Percentiles rank a stretch among this genome's conserved stretches.
phyloP scores from a whole-genome alignment of 768 basidiomycete species.

The Lactarius quietus region DNA sequence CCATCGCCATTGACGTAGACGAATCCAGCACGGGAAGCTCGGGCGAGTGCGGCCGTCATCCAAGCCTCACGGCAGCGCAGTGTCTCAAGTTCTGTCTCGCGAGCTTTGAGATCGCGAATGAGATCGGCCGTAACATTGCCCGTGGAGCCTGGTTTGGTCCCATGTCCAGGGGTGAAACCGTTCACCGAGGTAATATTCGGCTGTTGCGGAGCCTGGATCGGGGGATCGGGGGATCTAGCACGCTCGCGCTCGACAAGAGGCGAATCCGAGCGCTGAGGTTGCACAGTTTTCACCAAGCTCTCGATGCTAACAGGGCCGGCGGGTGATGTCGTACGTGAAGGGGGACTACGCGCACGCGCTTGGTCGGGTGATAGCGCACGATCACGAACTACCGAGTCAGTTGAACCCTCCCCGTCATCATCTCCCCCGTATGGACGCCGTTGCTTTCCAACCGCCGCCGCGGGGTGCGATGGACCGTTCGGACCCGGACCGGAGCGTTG shows the following conservation, averaged over 20 bases:
- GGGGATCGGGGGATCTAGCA: conserved; percentile 55
- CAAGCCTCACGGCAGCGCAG: conserved; percentile 76
- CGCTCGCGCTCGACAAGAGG: conserved; percentile 49
- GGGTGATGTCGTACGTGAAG: conserved; percentile 46
- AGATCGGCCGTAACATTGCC: conserved; percentile 73
- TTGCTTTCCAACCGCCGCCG: conserved; percentile 37
- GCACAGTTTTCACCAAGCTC: conserved; percentile 50
- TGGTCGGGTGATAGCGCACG: conserved; percentile 59
- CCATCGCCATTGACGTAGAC: conserved; percentile 54
- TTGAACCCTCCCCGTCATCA: conserved; percentile 48
- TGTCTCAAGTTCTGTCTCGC: conserved; percentile 76
- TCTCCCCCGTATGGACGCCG: conserved; percentile 53
- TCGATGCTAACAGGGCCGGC: conserved; percentile 46
- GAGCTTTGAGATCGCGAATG: conserved; percentile 73
- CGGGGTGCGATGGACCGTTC: conserved; percentile 42
- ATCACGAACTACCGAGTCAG: conserved; percentile 41
- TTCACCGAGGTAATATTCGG: conserved; percentile 41
- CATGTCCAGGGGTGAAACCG: conserved; percentile 44
- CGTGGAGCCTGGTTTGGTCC: conserved; percentile 51
- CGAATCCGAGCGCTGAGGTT: conserved; percentile 56
- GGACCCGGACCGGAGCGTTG: conserved; percentile 34
- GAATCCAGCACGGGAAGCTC: conserved; percentile 78
- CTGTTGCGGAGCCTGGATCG: conserved; percentile 47
- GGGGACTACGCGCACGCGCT: conserved; percentile 57
- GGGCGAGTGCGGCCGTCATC: conserved; percentile 76